Percentiles rank a stretch among this genome's conserved stretches.
phyloP scores from a whole-genome alignment of 1,284 basidiomycete genomes.

The Omphalotus olearius region DNA sequence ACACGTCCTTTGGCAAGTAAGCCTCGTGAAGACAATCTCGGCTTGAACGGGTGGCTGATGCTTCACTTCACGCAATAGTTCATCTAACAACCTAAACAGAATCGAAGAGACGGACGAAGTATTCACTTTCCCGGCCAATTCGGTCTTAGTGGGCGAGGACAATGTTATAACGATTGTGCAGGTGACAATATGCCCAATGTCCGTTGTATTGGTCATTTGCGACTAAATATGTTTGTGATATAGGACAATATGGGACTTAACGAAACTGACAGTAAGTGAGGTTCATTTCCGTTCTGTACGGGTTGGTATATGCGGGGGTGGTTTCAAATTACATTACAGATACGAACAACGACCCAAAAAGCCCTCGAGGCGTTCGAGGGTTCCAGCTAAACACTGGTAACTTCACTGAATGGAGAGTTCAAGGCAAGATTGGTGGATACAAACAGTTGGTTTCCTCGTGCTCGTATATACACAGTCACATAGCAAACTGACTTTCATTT shows the following conservation, averaged over 20 bases:
- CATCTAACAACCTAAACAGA: slow-evolving; percentile 55
- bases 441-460: slow-evolving; percentile 40
- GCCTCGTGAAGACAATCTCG: slow-evolving; percentile 18
- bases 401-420: slow-evolving; percentile 73
- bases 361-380: slow-evolving; percentile 76
- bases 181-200: slow-evolving; percentile 29
- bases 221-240: background rate
- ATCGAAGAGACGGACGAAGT: slow-evolving; percentile 60
- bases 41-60: background rate
- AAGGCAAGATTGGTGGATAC: slow-evolving; percentile 80
- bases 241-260: slow-evolving; percentile 80
- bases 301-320: background rate
- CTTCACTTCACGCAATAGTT: slow-evolving; percentile 32
- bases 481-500: background rate
- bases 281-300: background rate
- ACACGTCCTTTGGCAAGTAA: slow-evolving; percentile 69
- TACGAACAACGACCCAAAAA: slow-evolving; percentile 42
- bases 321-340: slow-evolving; percentile 18
- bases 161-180: slow-evolving; percentile 77
- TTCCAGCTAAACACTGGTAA: slow-evolving; percentile 58
- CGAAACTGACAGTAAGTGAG: slow-evolving; percentile 46
- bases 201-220: background rate
- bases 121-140: slow-evolving; percentile 56
- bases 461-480: background rate
- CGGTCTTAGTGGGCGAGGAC: slow-evolving; percentile 46